Evolutionary conservation across 1,139 yeast genomes (phyloP).

Genomic region (Debaryomyces udenii): DNA sequence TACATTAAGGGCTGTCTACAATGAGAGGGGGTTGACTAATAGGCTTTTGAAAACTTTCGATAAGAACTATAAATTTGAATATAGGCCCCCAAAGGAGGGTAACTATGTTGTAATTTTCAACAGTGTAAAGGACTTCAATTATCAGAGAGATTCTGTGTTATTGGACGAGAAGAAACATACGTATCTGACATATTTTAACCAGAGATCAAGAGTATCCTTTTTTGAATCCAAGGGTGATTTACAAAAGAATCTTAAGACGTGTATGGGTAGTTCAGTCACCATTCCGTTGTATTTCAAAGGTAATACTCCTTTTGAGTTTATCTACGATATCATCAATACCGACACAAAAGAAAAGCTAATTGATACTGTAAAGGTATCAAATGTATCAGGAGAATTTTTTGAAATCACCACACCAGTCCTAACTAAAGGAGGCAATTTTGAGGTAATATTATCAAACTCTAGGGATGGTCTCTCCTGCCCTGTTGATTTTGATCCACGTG

Average conservation of each 20-base stretch:
- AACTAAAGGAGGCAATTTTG: slow-evolving; percentile 69
- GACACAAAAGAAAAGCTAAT: slow-evolving; percentile 38
- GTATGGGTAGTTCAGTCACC: slow-evolving; percentile 41
- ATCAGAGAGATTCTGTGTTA: slow-evolving; percentile 35
- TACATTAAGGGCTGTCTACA: slow-evolving; percentile 32
- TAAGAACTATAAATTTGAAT: slow-evolving; percentile 50
- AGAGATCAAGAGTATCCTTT: slow-evolving; percentile 46
- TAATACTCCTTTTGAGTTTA: slow-evolving; percentile 72
- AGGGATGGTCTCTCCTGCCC: slow-evolving; percentile 76
- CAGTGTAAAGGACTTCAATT: slow-evolving; percentile 57
- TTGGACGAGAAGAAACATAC: slow-evolving; percentile 42
- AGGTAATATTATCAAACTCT: slow-evolving; percentile 62
- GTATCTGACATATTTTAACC: slow-evolving; percentile 55
- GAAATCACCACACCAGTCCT: slow-evolving; percentile 57
- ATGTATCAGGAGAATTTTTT: slow-evolving; percentile 39
- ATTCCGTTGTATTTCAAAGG: slow-evolving; percentile 70
- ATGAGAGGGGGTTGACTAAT: slow-evolving; percentile 31
- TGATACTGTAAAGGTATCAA: slow-evolving; percentile 44
- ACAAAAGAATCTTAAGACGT: slow-evolving; percentile 29
- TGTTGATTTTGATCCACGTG: slow-evolving; percentile 55
- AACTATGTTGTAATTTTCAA: slow-evolving; percentile 72
- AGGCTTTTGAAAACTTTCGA: slow-evolving; percentile 28
- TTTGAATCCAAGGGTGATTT: slow-evolving; percentile 21
- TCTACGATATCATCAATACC: slow-evolving; percentile 54
- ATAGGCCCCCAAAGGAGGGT: slow-evolving; percentile 82